phyloP scores from a whole-genome alignment of 371 early-diverging fungal genomes.

The Dinochytrium kinnereticum region DNA sequence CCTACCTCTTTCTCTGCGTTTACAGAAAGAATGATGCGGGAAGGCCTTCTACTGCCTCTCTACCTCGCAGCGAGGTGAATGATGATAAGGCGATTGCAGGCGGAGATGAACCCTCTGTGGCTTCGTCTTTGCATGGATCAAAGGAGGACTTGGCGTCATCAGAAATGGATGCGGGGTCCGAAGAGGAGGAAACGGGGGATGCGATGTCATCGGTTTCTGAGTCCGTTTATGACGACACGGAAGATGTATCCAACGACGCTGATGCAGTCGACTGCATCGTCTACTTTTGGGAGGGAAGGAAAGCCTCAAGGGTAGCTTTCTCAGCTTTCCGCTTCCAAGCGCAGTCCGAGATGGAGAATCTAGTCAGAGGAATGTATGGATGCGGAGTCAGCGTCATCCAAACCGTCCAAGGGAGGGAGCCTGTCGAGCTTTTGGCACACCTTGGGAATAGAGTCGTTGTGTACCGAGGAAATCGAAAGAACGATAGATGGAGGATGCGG shows the following conservation, averaged over 20 bases:
- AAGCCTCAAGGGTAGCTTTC: conserved; percentile 39
- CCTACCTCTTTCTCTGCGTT: conserved; percentile 57
- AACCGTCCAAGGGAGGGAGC: conserved; percentile 50
- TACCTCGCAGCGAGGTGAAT: neutral
- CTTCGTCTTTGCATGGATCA: neutral
- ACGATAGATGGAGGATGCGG: neutral
- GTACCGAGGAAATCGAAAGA: conserved; percentile 37
- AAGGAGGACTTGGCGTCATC: neutral
- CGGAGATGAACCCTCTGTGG: neutral
- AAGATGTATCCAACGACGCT: neutral
- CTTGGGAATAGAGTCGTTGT: conserved; percentile 43
- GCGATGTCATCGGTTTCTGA: neutral
- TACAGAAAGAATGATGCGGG: conserved; percentile 42
- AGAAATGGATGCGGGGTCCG: neutral
- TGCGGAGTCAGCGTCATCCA: conserved; percentile 45
- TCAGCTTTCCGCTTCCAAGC: conserved; percentile 55
- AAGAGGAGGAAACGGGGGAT: neutral
- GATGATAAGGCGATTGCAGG: too few species aligned
- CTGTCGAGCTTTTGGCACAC: conserved; percentile 52
- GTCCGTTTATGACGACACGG: neutral
- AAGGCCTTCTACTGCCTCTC: conserved; percentile 4
- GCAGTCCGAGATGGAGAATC: conserved; percentile 48
- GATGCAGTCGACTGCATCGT: conserved; percentile 49
- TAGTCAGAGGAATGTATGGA: conserved; percentile 49
- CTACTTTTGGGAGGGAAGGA: conserved; percentile 56